A percentile compares a stretch with the other conserved stretches of the same genome.
Evolutionary conservation across 371 early-diverging fungal species (phyloP).

Genomic region (Mucor velutinosus): DNA sequence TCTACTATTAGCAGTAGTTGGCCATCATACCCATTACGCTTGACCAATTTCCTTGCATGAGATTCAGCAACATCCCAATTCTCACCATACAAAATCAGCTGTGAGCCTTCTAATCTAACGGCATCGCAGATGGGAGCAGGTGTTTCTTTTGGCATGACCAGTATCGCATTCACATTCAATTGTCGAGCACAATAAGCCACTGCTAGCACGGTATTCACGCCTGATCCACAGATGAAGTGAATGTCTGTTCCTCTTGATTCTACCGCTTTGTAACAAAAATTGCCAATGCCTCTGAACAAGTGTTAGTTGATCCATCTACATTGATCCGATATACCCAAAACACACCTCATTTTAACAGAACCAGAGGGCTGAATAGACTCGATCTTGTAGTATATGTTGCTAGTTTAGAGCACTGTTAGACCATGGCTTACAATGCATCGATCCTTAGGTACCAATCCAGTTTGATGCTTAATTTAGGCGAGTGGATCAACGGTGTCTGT

Average conservation of each 20-base stretch:
- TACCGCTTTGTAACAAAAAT: conserved; percentile 60
- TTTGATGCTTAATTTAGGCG: conserved; percentile 42
- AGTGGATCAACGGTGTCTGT: conserved; percentile 49
- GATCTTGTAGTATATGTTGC: conserved; percentile 74
- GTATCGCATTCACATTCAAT: conserved; percentile 57
- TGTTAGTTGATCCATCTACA: background rate
- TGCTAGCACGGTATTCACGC: conserved; percentile 71
- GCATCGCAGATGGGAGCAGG: conserved; percentile 56
- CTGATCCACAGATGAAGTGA: conserved; percentile 66
- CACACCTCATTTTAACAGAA: conserved; percentile 71
- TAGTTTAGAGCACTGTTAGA: conserved; percentile 13
- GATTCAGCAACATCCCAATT: conserved; percentile 60
- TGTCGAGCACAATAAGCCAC: conserved; percentile 72
- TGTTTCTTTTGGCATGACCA: conserved; percentile 61
- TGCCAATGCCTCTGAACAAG: conserved; percentile 61
- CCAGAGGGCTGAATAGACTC: conserved; percentile 78
- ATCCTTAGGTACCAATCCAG: conserved; percentile 40
- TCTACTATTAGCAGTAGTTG: background rate
- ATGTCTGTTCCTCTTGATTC: conserved; percentile 53
- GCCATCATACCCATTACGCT: conserved; percentile 47
- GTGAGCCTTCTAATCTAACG: conserved; percentile 63
- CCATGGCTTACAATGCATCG: background rate
- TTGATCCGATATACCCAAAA: background rate
- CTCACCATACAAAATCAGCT: conserved; percentile 59
- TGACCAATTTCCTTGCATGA: conserved; percentile 54